phyloP scores from a whole-genome alignment of 1,284 basidiomycete species.

The Xerocomus alliaceus region DNA sequence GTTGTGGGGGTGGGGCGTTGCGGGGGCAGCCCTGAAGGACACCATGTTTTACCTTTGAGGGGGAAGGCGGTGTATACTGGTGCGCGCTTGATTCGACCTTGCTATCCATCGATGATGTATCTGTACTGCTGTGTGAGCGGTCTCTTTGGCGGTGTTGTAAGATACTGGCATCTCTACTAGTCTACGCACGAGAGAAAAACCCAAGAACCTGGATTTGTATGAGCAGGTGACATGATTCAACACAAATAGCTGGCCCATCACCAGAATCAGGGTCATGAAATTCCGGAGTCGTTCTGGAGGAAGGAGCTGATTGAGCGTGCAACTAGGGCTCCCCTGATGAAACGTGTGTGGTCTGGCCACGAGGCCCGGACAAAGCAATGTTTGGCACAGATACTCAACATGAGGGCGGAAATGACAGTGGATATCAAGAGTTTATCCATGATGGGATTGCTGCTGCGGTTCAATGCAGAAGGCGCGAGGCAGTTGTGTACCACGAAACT shows the following conservation, averaged over 20 bases:
- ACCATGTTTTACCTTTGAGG: conserved; percentile 10
- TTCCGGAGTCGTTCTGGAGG: no score
- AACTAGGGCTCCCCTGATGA: no score
- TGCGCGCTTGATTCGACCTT: no score
- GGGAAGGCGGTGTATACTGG: not conserved
- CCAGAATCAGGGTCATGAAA: not conserved
- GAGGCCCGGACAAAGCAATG: not conserved
- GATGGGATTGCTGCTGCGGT: no score
- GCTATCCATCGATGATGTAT: not conserved
- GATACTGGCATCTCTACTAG: not conserved
- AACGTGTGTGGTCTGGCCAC: no score
- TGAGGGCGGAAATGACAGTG: no score
- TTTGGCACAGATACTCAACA: not conserved
- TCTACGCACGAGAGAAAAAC: no score
- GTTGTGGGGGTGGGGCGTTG: conserved; percentile 3
- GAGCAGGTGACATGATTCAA: no score
- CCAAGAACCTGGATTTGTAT: no score
- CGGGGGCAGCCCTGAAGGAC: not conserved
- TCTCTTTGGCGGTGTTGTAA: not conserved
- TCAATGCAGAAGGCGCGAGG: not conserved
- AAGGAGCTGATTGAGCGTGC: no score
- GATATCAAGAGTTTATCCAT: no score
- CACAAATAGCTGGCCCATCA: not conserved
- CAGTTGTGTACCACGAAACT: not conserved
- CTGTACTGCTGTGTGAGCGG: not conserved